Base-by-base conservation (phyloP, 345 rosid genomes). In the Balakata baccata region DNA sequence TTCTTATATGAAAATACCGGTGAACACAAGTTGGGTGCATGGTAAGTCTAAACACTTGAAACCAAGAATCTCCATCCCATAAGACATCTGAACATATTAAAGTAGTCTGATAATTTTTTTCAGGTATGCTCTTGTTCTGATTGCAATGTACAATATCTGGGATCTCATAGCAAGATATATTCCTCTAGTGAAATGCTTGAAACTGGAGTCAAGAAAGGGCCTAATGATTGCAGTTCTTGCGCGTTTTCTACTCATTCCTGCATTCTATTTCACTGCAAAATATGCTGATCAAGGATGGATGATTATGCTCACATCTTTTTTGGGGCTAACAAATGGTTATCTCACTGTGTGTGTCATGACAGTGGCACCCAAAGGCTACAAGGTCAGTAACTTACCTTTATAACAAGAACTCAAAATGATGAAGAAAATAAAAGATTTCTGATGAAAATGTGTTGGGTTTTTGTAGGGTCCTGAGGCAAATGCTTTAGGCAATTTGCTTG, bases 241-340 rank as follows among this genome's bases (percentile, higher is more conserved):
- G 0, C 94, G 98, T 18, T 89, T 76, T 72, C 51, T 87, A 8
- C 81, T 95, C 13, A 53, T 92, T 52, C 99, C 99, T 0, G 89
- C 96, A 6, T 92, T 95, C 77, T 95, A 92, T 82, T 94, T 92
- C 86, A 88, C 97, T 0, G 92, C 93, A 0, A 91, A 92, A 53
- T 89, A 88, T 66, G 97, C 89, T 4, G 97, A 89, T 75, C 88
- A 91, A 70, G 99, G 99, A 67, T 95, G 92, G 90, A 95, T 89
- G 99, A 91, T 95, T 74, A 64, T 86, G 74, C 90, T 92, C 2
- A 70, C 78, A 39, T 88, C 93, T 17, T 73, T 92, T 75, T 72
- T 94, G 73, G 98, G 97, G 56, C 56, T 92, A 43, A 86, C 94
- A 5, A 90, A 87, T 60, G 98, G 98, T 39, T 81, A 90, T 76